Conservation (phyloP, 2,329 filamentous ascomycete genomes). For the Aspergillus caelatus region DNA sequence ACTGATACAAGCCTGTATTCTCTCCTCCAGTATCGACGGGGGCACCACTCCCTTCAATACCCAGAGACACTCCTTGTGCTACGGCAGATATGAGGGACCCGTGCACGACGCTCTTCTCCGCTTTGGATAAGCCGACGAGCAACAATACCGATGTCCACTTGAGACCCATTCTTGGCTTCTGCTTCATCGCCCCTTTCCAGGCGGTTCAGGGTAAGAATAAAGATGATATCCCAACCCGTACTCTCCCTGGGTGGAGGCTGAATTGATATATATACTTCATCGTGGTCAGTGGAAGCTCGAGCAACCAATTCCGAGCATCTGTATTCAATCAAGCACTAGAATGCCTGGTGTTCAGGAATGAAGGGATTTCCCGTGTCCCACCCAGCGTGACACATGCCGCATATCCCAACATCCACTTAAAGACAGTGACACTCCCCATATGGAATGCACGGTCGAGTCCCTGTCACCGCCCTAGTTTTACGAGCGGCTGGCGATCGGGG, state of each 20-base stretch:
- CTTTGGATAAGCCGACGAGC: not conserved
- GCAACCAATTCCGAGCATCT: not conserved
- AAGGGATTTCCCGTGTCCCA: not conserved
- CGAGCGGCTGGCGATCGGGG: not conserved
- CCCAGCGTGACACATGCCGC: not conserved
- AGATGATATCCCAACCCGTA: not conserved
- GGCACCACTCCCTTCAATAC: slow-evolving; percentile 6
- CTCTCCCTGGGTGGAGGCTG: not conserved
- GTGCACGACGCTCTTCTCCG: not conserved
- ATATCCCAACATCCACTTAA: not conserved
- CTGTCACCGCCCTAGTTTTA: not conserved
- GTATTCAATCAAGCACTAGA: not conserved
- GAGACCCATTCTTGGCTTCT: not conserved
- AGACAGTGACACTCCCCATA: not conserved
- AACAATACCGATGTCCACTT: not conserved
- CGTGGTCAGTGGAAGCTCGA: not conserved
- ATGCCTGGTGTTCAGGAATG: not conserved
- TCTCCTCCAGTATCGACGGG: slow-evolving; percentile 1
- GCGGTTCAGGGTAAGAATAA: not conserved
- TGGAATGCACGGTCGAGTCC: not conserved
- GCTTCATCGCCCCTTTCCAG: not conserved
- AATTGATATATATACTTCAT: not conserved
- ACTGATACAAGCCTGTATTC: slow-evolving; percentile 7
- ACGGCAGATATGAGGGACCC: not conserved
- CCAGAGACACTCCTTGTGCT: not conserved